phyloP scores from a whole-genome alignment of 2,329 filamentous ascomycete genomes.

The Monilinia laxa region DNA sequence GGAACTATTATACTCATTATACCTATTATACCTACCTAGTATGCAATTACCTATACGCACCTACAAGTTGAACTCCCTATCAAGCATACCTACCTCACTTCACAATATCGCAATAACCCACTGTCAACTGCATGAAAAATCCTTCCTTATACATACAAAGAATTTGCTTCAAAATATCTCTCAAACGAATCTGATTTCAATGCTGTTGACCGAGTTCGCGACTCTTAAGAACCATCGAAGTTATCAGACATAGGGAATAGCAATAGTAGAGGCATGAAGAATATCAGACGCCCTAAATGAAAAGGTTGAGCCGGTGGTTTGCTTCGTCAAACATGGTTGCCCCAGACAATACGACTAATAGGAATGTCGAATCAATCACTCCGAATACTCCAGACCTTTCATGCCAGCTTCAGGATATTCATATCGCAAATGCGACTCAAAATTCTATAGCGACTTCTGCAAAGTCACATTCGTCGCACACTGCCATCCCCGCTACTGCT shows the following conservation, averaged over 20 bases:
- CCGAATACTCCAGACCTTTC: not conserved
- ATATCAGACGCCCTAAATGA: not conserved
- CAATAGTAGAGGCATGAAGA: constrained; percentile 3
- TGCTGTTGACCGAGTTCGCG: not conserved
- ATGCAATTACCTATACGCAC: too few species aligned
- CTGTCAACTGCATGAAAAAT: not conserved
- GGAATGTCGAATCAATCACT: not conserved
- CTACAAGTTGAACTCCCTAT: not conserved
- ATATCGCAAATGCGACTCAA: not conserved
- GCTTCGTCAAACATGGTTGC: not conserved
- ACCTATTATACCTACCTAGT: too few species aligned
- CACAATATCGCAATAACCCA: not conserved
- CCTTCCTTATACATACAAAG: not conserved
- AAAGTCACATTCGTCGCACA: not conserved
- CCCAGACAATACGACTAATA: not conserved
- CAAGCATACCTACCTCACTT: not conserved
- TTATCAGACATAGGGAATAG: not conserved
- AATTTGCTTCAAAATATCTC: not conserved
- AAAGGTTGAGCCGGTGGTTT: not conserved
- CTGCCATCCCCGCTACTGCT: not conserved
- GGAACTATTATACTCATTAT: too few species aligned
- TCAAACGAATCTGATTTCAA: not conserved
- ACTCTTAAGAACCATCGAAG: not conserved
- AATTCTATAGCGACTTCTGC: not conserved
- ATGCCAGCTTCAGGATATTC: not conserved